phyloP scores from a whole-genome alignment of 2,329 filamentous ascomycete genomes.

The Byssothecium circinans region DNA sequence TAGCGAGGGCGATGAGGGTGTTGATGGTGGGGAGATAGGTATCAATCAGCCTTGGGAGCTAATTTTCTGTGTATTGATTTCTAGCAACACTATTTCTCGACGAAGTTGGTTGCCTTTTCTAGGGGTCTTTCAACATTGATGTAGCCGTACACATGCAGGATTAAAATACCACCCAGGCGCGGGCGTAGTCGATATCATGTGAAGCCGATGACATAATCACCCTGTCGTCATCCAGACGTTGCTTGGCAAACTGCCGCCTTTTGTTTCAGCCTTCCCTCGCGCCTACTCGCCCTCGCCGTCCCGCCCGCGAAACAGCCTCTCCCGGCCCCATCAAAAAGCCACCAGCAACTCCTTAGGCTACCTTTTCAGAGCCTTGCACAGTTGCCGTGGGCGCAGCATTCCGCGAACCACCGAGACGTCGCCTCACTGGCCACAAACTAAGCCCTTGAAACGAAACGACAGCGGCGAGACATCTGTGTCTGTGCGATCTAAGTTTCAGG shows the following conservation, averaged over 20 bases:
- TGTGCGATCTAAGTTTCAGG: constrained; percentile 26
- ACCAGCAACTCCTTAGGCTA: not conserved
- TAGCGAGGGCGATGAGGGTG: no score
- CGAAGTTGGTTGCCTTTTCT: no score
- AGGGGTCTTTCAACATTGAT: no score
- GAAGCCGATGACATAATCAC: not conserved
- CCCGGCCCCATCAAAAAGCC: not conserved
- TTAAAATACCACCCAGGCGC: no score
- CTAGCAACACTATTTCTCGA: no score
- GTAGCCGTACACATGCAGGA: no score
- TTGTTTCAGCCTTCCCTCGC: constrained; percentile 4
- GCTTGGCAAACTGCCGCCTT: constrained; percentile 3
- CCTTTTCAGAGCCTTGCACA: not conserved
- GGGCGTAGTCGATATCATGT: not conserved
- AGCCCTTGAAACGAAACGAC: constrained; percentile 26
- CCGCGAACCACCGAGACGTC: constrained; percentile 6
- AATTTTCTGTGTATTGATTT: no score
- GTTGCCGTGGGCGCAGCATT: constrained; percentile 6
- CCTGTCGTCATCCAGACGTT: not conserved
- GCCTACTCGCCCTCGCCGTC: not conserved
- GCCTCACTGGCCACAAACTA: constrained; percentile 12
- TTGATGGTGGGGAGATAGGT: no score
- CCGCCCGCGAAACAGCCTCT: not conserved
- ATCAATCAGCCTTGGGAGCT: no score
- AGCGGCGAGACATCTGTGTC: constrained; percentile 14